These are phyloP conservation scores for Ascochyta rabiei DNA, from an alignment of 2,329 filamentous ascomycete species.

Conservation along the genomic window DNA sequence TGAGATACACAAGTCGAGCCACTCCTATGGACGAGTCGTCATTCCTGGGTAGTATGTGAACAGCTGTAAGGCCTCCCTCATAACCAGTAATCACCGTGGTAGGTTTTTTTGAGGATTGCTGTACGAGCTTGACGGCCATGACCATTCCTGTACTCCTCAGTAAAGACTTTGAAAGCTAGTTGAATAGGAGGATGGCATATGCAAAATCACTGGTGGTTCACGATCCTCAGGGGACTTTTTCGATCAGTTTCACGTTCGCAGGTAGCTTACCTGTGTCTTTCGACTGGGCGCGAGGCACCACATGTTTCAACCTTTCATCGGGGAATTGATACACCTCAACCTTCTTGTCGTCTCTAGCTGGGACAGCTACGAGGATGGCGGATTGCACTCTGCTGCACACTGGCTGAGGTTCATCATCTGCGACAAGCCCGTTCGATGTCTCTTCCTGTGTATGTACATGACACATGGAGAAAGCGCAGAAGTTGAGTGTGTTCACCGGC, in stretches of 20 bases:
- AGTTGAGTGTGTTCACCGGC: conserved; percentile 91
- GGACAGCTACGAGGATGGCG: conserved; percentile 74
- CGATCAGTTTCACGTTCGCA: neutral
- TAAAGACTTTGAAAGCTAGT: conserved; percentile 35
- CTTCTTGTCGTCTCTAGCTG: conserved; percentile 58
- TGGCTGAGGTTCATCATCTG: conserved; percentile 10
- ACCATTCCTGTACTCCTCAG: conserved; percentile 73
- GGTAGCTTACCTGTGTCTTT: conserved; percentile 49
- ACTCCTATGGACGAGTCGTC: conserved; percentile 36
- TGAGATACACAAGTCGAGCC: conserved; percentile 63
- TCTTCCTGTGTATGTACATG: conserved; percentile 2
- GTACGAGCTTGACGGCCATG: conserved; percentile 71
- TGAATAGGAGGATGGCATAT: neutral
- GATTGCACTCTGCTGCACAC: neutral
- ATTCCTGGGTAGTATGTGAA: conserved; percentile 60
- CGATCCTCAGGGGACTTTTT: neutral
- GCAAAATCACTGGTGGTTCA: neutral
- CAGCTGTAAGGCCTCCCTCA: conserved; percentile 79
- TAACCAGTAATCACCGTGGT: conserved; percentile 77
- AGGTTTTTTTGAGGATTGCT: conserved; percentile 29
- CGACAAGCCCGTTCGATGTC: neutral
- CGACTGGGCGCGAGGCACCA: conserved; percentile 55
- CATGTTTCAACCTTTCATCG: conserved; percentile 70
- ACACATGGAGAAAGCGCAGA: conserved; percentile 80
- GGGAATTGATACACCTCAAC: conserved; percentile 88